Conservation (phyloP, 148 eudicot genomes). For the Camellia sinensis region DNA sequence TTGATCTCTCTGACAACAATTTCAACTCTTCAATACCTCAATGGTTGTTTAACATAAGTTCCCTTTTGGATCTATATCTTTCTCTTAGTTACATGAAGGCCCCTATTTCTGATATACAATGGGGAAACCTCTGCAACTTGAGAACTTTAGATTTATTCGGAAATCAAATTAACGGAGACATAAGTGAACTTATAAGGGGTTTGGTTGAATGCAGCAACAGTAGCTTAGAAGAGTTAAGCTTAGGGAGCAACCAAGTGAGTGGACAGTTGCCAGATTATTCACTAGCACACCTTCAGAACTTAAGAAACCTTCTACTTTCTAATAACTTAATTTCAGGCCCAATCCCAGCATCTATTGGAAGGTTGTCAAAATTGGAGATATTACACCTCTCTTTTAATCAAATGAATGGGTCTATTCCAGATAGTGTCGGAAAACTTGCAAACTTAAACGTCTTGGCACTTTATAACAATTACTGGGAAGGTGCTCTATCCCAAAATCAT, state of each 20-base stretch:
- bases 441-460: neutral
- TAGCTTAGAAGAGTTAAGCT: slow-evolving; percentile 4
- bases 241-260: neutral
- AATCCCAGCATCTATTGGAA: slow-evolving; percentile 2
- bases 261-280: slow-evolving; percentile 5
- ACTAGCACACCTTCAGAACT: slow-evolving; percentile 9
- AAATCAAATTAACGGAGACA: neutral
- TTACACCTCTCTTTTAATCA: slow-evolving; percentile 11
- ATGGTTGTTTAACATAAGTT: slow-evolving; percentile 11
- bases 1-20: neutral
- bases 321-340: slow-evolving; percentile 10
- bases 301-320: slow-evolving; percentile 1
- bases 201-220: slow-evolving; percentile 1
- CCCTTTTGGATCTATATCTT: slow-evolving; percentile 2
- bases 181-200: neutral
- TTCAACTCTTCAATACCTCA: neutral
- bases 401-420: slow-evolving; percentile 19
- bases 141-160: neutral
- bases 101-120: neutral
- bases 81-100: neutral
- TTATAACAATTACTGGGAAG: slow-evolving; percentile 6
- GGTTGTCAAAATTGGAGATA: neutral
- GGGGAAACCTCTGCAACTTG: slow-evolving; percentile 4
- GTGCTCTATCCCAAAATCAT: neutral
- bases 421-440: slow-evolving; percentile 5